Percentiles rank a stretch among this genome's conserved stretches.
Evolutionary conservation across 495 filamentous ascomycete species (phyloP).

Genomic region (Xylaria longipes): DNA sequence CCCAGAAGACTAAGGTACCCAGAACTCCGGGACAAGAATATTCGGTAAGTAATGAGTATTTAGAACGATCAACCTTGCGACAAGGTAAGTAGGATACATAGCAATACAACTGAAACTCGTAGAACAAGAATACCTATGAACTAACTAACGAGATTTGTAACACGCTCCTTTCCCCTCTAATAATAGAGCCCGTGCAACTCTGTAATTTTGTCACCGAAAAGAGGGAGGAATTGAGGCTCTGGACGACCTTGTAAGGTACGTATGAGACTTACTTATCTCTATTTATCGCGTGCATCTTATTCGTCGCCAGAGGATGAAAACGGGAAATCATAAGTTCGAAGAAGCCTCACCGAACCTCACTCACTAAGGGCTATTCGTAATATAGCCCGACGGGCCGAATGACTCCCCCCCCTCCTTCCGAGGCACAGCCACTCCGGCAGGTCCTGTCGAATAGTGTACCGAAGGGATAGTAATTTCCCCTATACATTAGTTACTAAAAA

Average conservation of each 20-base stretch:
- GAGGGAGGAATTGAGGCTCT: not conserved
- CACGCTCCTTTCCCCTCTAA: not conserved
- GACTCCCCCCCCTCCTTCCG: not conserved
- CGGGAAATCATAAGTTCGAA: not conserved
- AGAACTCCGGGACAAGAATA: not conserved
- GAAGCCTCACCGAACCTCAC: conserved; percentile 17
- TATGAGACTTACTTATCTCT: not conserved
- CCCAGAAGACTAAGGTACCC: not conserved
- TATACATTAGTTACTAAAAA: not conserved
- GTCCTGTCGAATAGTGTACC: not conserved
- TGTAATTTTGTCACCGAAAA: not conserved
- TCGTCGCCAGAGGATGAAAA: not conserved
- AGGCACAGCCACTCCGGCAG: conserved; percentile 1
- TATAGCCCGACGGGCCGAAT: conserved; percentile 9
- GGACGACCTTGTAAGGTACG: not conserved
- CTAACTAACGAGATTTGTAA: not conserved
- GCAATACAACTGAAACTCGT: not conserved
- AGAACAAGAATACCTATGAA: not conserved
- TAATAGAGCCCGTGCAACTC: not conserved
- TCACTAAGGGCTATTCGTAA: not conserved
- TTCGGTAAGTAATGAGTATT: not conserved
- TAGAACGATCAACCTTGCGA: not conserved
- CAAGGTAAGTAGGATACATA: not conserved
- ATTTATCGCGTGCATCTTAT: not conserved
- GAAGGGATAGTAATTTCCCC: not conserved